Percentiles rank a stretch among this genome's conserved stretches.
Conservation (phyloP, 352 stramenopile species). For the Globisporangium irregulare region DNA sequence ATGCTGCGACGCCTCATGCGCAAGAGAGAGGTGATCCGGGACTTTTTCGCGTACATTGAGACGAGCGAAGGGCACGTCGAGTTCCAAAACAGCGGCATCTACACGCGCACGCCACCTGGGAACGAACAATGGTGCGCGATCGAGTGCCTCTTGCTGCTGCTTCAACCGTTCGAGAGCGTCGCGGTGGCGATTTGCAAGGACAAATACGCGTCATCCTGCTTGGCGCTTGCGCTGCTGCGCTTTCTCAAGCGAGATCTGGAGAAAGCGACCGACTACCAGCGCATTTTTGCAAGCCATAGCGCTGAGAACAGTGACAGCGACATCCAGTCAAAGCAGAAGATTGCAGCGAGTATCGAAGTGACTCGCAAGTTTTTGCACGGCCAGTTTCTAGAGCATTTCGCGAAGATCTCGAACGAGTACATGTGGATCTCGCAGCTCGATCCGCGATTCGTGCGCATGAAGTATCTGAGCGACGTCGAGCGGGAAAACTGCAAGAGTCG, state of each 20-base stretch:
- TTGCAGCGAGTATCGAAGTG: constrained; percentile 30
- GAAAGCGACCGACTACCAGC: constrained; percentile 42
- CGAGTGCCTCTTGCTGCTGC: constrained; percentile 37
- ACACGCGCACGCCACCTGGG: constrained; percentile 25
- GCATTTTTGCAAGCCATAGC: constrained; percentile 30
- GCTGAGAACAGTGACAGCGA: constrained; percentile 2
- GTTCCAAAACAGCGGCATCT: constrained; percentile 27
- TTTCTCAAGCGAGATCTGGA: constrained; percentile 48
- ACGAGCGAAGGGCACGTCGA: constrained; percentile 34
- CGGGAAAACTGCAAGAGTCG: constrained; percentile 37
- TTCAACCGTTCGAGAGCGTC: constrained; percentile 50
- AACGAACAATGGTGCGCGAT: constrained; percentile 38
- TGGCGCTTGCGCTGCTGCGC: constrained; percentile 38
- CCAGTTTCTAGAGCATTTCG: constrained; percentile 37
- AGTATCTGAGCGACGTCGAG: constrained; percentile 41
- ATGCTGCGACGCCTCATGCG: constrained; percentile 47
- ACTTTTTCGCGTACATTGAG: constrained; percentile 45
- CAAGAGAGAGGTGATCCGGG: constrained; percentile 36
- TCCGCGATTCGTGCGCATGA: constrained; percentile 48
- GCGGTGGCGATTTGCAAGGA: constrained; percentile 38
- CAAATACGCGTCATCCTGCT: constrained; percentile 37
- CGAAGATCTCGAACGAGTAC: constrained; percentile 30
- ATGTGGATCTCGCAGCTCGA: constrained; percentile 54
- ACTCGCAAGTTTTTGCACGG: constrained; percentile 35
- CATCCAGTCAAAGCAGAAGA: constrained; percentile 24